Evolutionary conservation across 768 basidiomycete genomes (phyloP), one percentile per base, ranked within the genome.

Genomic region (Dacryopinax primogenitus): DNA sequence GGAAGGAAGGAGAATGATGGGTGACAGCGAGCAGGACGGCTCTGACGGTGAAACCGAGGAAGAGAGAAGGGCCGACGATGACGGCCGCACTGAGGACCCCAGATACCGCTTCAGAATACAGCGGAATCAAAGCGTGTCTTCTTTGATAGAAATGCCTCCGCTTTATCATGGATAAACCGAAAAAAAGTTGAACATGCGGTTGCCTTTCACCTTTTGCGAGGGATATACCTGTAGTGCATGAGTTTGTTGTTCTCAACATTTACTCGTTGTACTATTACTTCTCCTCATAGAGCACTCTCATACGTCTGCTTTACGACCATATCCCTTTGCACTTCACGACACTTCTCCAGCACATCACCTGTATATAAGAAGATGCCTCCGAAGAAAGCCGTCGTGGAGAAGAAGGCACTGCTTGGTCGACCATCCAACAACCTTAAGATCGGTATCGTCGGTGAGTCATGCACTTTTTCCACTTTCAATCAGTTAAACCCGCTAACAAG

Each of bases 401-500:
- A 93, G 80, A 95, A 91, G 77, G 77, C 80, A 28, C 77, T 93
- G 18, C 86, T 98, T 35, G 96, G 96, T 47, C 78, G 93, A 65
- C 95, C 96, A 34, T 81, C 88, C 69, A 99, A 99, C 80, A 98
- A 98, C 81, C 83, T 98, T 73, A 90, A 94, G 84, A 89, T 97
- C 72, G 96, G 96, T 74, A 95, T 96, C 82, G 95, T 97, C 81
- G 94, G 91, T 91, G 76, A 77, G 86, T 83, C 77, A 72, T 68
- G 68, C 66, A 65, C 65, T 9, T 33, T n/a, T 35, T n/a, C 67
- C 66, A 69, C 66, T 39, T 33, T 39, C 36, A 7, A 18, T 36
- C 21, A 32, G 51, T 30, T 33, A 3, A 37, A 62, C 34, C 33
- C 28, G 26, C 28, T 39, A 35, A 26, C 13, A 11, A 41, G 15